Base-by-base conservation (phyloP, 192 early-diverging fungal species). In the Funneliformis mosseae region DNA sequence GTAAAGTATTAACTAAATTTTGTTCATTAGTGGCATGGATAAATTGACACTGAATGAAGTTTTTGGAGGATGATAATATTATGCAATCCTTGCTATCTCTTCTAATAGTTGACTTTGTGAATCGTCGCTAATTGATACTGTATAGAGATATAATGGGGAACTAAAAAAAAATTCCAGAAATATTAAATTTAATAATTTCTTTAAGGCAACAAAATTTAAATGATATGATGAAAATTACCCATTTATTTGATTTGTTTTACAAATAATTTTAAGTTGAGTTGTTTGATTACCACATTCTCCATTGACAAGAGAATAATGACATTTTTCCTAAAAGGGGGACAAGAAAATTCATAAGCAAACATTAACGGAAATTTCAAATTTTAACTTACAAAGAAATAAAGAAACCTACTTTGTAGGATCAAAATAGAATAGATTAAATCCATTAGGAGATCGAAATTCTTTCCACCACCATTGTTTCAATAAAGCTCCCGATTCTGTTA, bases 261-360 rank as follows among this genome's bases (percentile, higher is more conserved):
- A 79, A 41, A 79, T 59, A n/a, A 42, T 11, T 33, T 48, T 18
- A 38, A 79, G 38, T 55, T 68, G 77, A 18, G 0, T 16, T 8
- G 27, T 43, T 0, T 62, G 81, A 5, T 25, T 14, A 14, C 68
- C 41, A 62, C 76, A 70, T 7, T 21, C 12, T 18, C 81, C 81
- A 48, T 81, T 76, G 81, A 81, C 14, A 79, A 48, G n/a, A 81
- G 78, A 21, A 81, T 78, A 42, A 81, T 69, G 16, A 81, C 10
- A 81, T 68, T 76, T 21, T 39, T 55, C 9, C 81, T 81, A n/a
- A n/a, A n/a, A n/a, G 14, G 9, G 55, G 23, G 61, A 39, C n/a
- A 18, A 66, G n/a, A 25, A 10, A 42, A 38, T 14, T 33, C 33
- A 33, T 33, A 33, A 33, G 33, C 3, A 33, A 28, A 23, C 27